Base-by-base conservation (phyloP, 805 yeast genomes). In the Ogataea salicorniae region DNA sequence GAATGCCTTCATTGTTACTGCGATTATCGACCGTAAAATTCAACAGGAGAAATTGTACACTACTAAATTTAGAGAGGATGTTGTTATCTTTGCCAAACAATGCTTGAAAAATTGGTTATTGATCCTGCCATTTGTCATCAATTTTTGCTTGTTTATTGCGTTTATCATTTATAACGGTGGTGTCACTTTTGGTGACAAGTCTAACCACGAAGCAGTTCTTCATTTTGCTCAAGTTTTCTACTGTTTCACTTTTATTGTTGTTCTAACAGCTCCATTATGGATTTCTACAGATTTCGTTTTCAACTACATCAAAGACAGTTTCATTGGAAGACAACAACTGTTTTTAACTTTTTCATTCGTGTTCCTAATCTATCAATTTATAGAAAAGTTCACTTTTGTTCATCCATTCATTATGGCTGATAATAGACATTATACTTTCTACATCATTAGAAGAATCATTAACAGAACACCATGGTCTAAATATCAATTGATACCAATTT, bases 331-430 rank as follows among this genome's bases (percentile, higher is more conserved):
- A 1, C n/a, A 36, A 13, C 54, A 48, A 4, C 17, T 61, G 5
- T 22, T 55, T 1, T 50, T 58, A 40, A 63, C 62, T 43, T 35
- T 46, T 0, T 45, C 49, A 4, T 61, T 59, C 61, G 43, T 57
- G 22, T 54, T 59, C 33, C 37, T 47, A 5, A 76, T 86, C 22
- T 67, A 68, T 52, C 53, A 73, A 17, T 59, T 79, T 2, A 74
- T 87, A 18, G 71, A 80, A 35, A 72, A 72, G 48, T 84, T 76
- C 63, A 87, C 97, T 0, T 70, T 84, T 2, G 83, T 81, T 2
- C 99, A 94, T 64, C 97, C 97, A 7, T 94, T 92, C 64, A 65
- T 94, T 37, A 72, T 92, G 39, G 95, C 98, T 0, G 99, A 94
- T 64, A 94, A 94, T 68, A 79, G 99, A 57, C 99, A 94, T 66